Conservation (phyloP, 768 basidiomycete genomes). For the Naganishia vishniacii region DNA sequence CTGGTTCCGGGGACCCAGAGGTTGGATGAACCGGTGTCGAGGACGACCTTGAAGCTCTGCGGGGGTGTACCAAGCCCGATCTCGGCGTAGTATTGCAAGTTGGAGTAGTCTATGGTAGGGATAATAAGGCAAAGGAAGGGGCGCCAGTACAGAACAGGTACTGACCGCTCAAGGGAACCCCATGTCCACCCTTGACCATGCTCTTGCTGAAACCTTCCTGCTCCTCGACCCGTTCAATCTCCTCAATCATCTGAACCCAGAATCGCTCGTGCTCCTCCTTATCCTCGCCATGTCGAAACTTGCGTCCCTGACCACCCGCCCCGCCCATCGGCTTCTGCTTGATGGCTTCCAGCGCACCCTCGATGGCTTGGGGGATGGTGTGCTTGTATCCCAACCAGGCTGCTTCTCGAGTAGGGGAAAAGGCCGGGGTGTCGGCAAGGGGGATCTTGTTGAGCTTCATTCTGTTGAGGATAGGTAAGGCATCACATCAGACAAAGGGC, state of each 20-base stretch:
- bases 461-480: slow-evolving; percentile 51
- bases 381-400: slow-evolving; percentile 94
- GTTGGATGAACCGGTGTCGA: slow-evolving; percentile 74
- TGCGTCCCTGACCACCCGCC: slow-evolving; percentile 43
- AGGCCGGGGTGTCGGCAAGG: slow-evolving; percentile 34
- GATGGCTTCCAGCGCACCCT: slow-evolving; percentile 32
- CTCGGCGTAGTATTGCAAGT: slow-evolving; percentile 92
- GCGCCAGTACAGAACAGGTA: slow-evolving; percentile 24
- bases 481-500: slow-evolving; percentile 14
- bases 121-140: neutral
- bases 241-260: slow-evolving; percentile 46
- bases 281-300: slow-evolving; percentile 5
- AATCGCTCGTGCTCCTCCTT: slow-evolving; percentile 59
- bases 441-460: slow-evolving; percentile 85
- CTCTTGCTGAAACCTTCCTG: slow-evolving; percentile 12
- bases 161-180: slow-evolving; percentile 82
- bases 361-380: slow-evolving; percentile 55
- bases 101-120: slow-evolving; percentile 73
- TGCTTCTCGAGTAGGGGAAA: slow-evolving; percentile 52
- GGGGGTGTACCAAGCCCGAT: slow-evolving; percentile 77
- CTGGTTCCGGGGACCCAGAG: slow-evolving; percentile 72
- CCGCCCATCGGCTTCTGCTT: slow-evolving; percentile 62
- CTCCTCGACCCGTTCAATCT: slow-evolving; percentile 27
- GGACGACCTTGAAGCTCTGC: slow-evolving; percentile 89
- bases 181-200: slow-evolving; percentile 61